Percentiles rank a stretch among this genome's conserved stretches.
Evolutionary conservation across 2,329 filamentous ascomycete genomes (phyloP).

Genomic region (Penicillium sp.): DNA sequence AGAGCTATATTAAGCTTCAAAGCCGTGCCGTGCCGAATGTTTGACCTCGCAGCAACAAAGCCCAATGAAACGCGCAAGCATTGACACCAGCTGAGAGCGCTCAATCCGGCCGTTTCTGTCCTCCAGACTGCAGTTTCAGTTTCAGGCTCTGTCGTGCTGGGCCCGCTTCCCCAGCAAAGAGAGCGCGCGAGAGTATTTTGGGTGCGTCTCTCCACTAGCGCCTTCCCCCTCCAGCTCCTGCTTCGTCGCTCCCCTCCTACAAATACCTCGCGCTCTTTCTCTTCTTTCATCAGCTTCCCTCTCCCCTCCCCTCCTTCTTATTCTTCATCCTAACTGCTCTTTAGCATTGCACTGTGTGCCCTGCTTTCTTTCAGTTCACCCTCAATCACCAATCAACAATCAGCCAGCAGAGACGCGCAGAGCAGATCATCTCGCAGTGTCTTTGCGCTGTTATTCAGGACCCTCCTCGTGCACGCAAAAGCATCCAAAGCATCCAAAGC

Average conservation of each 20-base stretch:
- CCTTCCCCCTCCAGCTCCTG: conserved; percentile 4
- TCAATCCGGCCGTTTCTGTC: neutral
- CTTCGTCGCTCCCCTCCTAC: conserved; percentile 15
- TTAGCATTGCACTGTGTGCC: neutral
- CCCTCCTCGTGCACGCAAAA: neutral
- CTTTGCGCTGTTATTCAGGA: too few species aligned
- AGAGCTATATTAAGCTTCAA: conserved; percentile 8
- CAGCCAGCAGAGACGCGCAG: neutral
- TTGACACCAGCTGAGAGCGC: neutral
- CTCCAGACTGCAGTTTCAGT: neutral
- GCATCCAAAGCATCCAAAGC: neutral
- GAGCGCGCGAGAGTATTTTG: neutral
- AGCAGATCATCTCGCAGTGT: neutral
- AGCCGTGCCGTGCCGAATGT: conserved; percentile 6
- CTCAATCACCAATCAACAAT: neutral
- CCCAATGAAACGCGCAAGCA: conserved; percentile 3
- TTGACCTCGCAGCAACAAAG: conserved; percentile 5
- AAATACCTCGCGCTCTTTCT: conserved; percentile 16
- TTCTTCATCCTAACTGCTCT: conserved; percentile 12
- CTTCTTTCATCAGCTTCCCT: conserved; percentile 16
- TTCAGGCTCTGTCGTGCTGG: conserved; percentile 10
- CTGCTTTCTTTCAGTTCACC: conserved; percentile 5
- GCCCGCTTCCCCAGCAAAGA: conserved; percentile 5
- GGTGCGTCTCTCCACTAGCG: neutral
- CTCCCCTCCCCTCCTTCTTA: conserved; percentile 13